A percentile compares a stretch with the other conserved stretches of the same genome.
These are phyloP conservation scores for Pythium rishiriense DNA, from an alignment of 352 stramenopile genomes.

Conservation along the genomic window DNA sequence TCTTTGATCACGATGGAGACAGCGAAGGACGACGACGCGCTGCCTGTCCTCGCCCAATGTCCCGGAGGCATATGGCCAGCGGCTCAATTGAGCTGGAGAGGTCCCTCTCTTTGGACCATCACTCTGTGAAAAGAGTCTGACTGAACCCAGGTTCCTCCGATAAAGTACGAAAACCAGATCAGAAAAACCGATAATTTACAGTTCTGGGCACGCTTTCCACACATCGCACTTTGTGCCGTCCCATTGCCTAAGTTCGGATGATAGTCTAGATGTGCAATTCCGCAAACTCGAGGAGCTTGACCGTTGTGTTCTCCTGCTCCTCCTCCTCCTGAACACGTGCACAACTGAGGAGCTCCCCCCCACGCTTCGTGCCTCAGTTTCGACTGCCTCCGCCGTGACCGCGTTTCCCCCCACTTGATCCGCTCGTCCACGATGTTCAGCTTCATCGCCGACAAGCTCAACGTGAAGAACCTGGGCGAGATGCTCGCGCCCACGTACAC, in stretches of 20 bases:
- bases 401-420: not conserved
- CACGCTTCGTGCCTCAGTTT: not conserved
- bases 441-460: conserved; percentile 88
- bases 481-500: conserved; percentile 85
- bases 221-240: not conserved
- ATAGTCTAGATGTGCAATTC: conserved; percentile 20
- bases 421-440: conserved; percentile 65
- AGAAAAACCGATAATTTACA: not conserved
- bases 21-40: not conserved
- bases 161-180: conserved; percentile 14
- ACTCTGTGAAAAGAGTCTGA: conserved; percentile 7
- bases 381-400: not conserved
- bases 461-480: conserved; percentile 88
- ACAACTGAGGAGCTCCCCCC: not conserved
- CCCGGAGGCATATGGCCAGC: conserved; percentile 7
- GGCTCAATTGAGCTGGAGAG: not conserved
- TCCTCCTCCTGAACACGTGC: conserved; percentile 17
- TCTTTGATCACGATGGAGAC: not conserved
- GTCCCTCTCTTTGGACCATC: not conserved
- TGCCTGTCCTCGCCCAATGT: conserved; percentile 2
- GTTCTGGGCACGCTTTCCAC: not conserved
- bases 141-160: conserved; percentile 7
- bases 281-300: conserved; percentile 3
- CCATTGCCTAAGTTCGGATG: conserved; percentile 9
- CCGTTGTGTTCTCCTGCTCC: conserved; percentile 4